A percentile compares a stretch with the other conserved stretches of the same genome.
Evolutionary conservation across 192 early-diverging fungal genomes (phyloP).

Genomic region (Entomortierella chlamydospora): DNA sequence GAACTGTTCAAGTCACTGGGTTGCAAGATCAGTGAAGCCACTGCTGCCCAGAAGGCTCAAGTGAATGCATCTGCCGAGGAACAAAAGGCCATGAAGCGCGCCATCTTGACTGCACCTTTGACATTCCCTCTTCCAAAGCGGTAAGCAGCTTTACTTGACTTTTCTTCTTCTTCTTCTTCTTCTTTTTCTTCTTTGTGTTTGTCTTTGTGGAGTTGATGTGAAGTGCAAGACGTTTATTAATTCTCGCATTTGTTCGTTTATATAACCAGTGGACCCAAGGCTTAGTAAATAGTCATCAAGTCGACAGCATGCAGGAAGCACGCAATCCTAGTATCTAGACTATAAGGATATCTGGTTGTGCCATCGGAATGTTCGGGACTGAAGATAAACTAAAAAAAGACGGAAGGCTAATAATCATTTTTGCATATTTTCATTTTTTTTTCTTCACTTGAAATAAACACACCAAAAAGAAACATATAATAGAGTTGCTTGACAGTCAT

Average conservation of each 20-base stretch:
- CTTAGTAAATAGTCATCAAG: conserved; percentile 17
- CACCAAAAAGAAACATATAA: too few species aligned
- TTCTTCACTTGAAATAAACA: too few species aligned
- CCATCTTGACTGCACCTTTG: conserved; percentile 49
- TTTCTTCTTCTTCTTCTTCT: too few species aligned
- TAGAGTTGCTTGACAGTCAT: too few species aligned
- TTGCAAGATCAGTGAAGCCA: conserved; percentile 56
- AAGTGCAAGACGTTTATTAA: neutral
- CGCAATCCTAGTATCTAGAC: too few species aligned
- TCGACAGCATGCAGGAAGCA: too few species aligned
- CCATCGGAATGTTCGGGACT: too few species aligned
- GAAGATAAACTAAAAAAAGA: too few species aligned
- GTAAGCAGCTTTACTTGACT: too few species aligned
- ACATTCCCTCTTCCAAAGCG: conserved; percentile 51
- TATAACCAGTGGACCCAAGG: conserved; percentile 31
- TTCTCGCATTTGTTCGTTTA: neutral
- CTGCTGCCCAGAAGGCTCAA: conserved; percentile 42
- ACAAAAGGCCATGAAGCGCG: conserved; percentile 31
- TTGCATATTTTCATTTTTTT: too few species aligned
- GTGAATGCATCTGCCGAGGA: conserved; percentile 5
- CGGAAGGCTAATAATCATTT: too few species aligned
- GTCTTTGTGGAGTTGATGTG: neutral
- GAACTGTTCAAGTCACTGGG: conserved; percentile 59
- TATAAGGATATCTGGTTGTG: too few species aligned
- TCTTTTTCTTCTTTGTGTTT: neutral